Evolutionary conservation across 345 rosid species (phyloP).

Genomic region (Brassica incana): DNA sequence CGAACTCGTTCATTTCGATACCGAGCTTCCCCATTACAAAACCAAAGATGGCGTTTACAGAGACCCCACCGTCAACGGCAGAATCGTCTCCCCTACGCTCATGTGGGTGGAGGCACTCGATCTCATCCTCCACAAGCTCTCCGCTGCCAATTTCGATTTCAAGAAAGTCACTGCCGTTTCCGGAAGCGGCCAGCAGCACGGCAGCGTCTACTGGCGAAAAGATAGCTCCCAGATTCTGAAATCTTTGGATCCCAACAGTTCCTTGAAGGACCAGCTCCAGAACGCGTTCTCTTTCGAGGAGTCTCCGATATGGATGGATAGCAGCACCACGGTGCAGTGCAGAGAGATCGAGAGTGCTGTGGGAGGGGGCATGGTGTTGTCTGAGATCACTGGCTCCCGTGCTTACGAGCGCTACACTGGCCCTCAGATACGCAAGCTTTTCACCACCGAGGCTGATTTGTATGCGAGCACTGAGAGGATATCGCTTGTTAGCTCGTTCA

Average conservation of each 20-base stretch:
- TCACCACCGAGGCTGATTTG: conserved; percentile 44
- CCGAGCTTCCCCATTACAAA: conserved; percentile 53
- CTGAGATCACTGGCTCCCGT: conserved; percentile 69
- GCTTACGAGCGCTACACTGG: conserved; percentile 87
- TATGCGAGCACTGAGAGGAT: conserved; percentile 77
- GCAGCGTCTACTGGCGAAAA: conserved; percentile 89
- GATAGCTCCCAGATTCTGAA: conserved; percentile 57
- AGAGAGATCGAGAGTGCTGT: conserved; percentile 85
- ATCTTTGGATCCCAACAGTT: conserved; percentile 56
- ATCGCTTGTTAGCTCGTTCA: conserved; percentile 92
- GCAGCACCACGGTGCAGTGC: conserved; percentile 80
- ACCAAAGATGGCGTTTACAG: conserved; percentile 61
- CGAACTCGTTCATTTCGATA: conserved; percentile 75
- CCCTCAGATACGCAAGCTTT: conserved; percentile 79
- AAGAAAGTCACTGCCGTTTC: conserved; percentile 74
- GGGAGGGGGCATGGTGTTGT: conserved; percentile 82
- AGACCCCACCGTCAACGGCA: conserved; percentile 61
- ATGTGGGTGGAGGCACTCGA: conserved; percentile 99
- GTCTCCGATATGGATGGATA: conserved; percentile 96
- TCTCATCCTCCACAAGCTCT: conserved; percentile 65
- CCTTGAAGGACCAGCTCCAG: conserved; percentile 60
- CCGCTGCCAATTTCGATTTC: conserved; percentile 58
- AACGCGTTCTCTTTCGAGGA: conserved; percentile 67
- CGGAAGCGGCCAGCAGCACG: conserved; percentile 97
- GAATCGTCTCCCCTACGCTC: conserved; percentile 91